Evolutionary conservation across 108 stramenopile genomes (phyloP).

Genomic region (Fistulifera solaris): DNA sequence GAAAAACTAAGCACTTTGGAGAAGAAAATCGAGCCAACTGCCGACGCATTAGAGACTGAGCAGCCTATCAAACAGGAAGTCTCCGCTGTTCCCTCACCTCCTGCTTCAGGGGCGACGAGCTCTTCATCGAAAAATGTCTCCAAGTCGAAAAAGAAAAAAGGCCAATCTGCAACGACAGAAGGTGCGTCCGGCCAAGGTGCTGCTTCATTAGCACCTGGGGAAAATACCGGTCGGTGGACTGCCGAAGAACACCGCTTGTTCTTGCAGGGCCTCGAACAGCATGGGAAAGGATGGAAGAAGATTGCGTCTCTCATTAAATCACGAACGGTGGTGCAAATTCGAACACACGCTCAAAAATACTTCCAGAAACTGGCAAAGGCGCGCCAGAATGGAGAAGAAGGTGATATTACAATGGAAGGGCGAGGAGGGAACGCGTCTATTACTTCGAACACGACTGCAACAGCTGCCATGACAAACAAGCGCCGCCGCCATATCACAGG

Average conservation of each 20-base stretch:
- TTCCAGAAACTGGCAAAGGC: conserved; percentile 98
- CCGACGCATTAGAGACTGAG: too few species aligned
- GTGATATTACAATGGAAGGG: conserved; percentile 52
- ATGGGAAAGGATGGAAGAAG: conserved; percentile 96
- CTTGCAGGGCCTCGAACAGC: conserved; percentile 86
- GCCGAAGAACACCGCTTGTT: conserved; percentile 92
- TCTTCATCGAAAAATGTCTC: background rate
- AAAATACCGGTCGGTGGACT: conserved; percentile 97
- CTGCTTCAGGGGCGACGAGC: too few species aligned
- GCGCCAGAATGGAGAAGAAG: conserved; percentile 72
- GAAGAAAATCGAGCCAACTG: too few species aligned
- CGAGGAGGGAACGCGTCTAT: conserved; percentile 26
- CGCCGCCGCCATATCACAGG: conserved; percentile 47
- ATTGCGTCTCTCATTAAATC: conserved; percentile 86
- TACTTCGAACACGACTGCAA: conserved; percentile 15
- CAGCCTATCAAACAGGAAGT: too few species aligned
- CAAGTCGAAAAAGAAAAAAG: background rate
- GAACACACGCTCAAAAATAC: conserved; percentile 99
- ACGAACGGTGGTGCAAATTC: conserved; percentile 93
- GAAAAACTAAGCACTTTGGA: too few species aligned
- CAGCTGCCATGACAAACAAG: conserved; percentile 21
- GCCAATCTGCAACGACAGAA: background rate
- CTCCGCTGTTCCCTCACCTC: too few species aligned
- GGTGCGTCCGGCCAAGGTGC: conserved; percentile 20
- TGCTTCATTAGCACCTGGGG: conserved; percentile 18